Base-by-base conservation (phyloP, 768 basidiomycete genomes). In the Dendrothele bispora region DNA sequence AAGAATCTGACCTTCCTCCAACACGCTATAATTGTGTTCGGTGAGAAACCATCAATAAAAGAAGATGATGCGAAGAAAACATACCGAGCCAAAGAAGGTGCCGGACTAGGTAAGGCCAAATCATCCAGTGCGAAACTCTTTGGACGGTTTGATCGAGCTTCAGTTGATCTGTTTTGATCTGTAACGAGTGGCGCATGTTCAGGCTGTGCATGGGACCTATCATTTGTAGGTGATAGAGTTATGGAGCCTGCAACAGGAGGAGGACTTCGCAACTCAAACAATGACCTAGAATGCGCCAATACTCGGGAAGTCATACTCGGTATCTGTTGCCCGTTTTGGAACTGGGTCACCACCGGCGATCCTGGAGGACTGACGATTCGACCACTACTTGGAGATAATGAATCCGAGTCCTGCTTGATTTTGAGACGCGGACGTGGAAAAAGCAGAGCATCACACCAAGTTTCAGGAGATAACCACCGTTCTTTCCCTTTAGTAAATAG, bases 361-460 rank as follows among this genome's bases (percentile, higher is more conserved):
- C 53, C 67, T 10, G 78, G 79, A 1, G 83, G 79, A 50, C 77
- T 80, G 43, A 79, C 69, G 20, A 76, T 70, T 25, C 71, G 57
- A 11, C 54, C 68, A 49, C 48, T 69, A 24, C 55, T 54, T 7
- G 46, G 37, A 45, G 39, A 29, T 43, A 48, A 35, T 48, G 49
- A 50, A 49, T 59, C 47, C 18, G 58, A 54, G 30, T 61, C 60
- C 20, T 72, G 70, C 53, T 74, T 77, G 49, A 81, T 48, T 58
- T 77, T 80, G 55, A 91, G 77, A 42, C 87, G 73, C 11, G 89
- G 89, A 1, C 86, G 78, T 3, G 89, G 89, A 47, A 90, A 84
- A 21, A 91, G 63, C 7, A 91, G 57, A 1, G 87, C 88, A 53
- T 91, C 87, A 64, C 88, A 91, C 86, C 88, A 89, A 15, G 84